These are phyloP conservation scores for Starmerella apicola DNA, from an alignment of 805 yeast species.

Conservation along the genomic window DNA sequence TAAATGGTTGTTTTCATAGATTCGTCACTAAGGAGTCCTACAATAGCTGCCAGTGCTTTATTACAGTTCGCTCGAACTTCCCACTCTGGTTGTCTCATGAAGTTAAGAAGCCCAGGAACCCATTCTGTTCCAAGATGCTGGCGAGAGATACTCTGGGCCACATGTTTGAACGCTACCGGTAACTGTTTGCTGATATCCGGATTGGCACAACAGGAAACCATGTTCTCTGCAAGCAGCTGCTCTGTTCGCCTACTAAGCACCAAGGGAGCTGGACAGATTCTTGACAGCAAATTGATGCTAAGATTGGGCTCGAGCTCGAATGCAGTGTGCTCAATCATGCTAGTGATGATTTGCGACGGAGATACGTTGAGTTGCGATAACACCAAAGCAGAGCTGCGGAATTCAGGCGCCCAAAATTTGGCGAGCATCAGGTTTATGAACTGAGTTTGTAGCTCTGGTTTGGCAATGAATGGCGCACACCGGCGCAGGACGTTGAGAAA, in stretches of 20 bases:
- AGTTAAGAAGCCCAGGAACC: constrained; percentile 54
- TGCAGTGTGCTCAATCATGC: constrained; percentile 35
- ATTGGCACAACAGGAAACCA: constrained; percentile 27
- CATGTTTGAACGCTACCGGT: too few relatives aligned
- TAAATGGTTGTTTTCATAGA: constrained; percentile 41
- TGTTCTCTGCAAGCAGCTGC: constrained; percentile 62
- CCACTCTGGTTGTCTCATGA: constrained; percentile 58
- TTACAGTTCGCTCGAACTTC: constrained; percentile 76
- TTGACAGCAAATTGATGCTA: not conserved
- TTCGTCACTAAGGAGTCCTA: constrained; percentile 41
- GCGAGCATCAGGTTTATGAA: constrained; percentile 34
- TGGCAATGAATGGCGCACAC: constrained; percentile 46
- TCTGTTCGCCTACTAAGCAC: constrained; percentile 55
- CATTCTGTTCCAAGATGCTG: too few relatives aligned
- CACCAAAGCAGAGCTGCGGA: constrained; percentile 50
- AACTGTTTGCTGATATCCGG: too few relatives aligned
- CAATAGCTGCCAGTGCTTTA: constrained; percentile 53
- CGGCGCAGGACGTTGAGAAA: constrained; percentile 49
- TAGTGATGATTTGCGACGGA: constrained; percentile 44
- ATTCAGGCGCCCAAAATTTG: constrained; percentile 1
- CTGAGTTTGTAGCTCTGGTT: constrained; percentile 40
- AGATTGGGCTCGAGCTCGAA: constrained; percentile 25
- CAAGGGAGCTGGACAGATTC: constrained; percentile 17
- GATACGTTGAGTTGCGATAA: constrained; percentile 61
- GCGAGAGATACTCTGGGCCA: too few relatives aligned